Conservation (phyloP, 1,284 basidiomycete genomes). For the Xerocomus amazonicus region DNA sequence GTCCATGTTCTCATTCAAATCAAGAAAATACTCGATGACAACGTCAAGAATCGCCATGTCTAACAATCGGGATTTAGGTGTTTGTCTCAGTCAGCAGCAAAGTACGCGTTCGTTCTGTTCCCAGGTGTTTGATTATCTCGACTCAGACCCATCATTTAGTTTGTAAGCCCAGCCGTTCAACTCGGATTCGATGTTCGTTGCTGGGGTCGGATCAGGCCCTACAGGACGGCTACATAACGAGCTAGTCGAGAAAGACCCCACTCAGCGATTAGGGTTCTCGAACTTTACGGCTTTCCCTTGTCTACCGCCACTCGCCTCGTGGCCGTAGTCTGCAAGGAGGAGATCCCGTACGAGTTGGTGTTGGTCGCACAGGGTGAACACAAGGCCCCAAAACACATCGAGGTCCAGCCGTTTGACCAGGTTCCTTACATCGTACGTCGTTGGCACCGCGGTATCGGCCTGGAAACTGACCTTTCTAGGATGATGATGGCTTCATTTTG, state of each 20-base stretch:
- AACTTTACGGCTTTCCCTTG: conserved; percentile 40
- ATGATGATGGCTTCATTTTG: conserved; percentile 44
- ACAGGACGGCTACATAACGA: background rate
- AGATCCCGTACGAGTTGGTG: conserved; percentile 48
- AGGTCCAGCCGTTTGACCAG: conserved; percentile 62
- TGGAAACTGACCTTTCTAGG: conserved; percentile 13
- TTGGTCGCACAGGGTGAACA: conserved; percentile 42
- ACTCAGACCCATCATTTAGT: too few species aligned
- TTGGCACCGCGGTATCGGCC: background rate
- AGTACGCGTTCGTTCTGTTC: too few species aligned
- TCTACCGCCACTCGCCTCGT: conserved; percentile 50
- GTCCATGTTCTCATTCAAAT: too few species aligned
- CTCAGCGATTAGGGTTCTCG: conserved; percentile 37
- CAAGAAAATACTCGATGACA: too few species aligned
- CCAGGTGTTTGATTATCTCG: too few species aligned
- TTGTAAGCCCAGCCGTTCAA: too few species aligned
- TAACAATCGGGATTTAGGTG: too few species aligned
- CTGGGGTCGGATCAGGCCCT: too few species aligned
- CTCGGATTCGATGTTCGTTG: too few species aligned
- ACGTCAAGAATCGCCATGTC: too few species aligned
- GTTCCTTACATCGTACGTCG: conserved; percentile 55
- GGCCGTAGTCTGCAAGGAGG: conserved; percentile 44
- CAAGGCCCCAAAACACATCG: conserved; percentile 42
- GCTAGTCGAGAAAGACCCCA: background rate
- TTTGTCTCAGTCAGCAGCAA: too few species aligned